phyloP scores from a whole-genome alignment of 106 monocot genomes.

The Allium cepa region DNA sequence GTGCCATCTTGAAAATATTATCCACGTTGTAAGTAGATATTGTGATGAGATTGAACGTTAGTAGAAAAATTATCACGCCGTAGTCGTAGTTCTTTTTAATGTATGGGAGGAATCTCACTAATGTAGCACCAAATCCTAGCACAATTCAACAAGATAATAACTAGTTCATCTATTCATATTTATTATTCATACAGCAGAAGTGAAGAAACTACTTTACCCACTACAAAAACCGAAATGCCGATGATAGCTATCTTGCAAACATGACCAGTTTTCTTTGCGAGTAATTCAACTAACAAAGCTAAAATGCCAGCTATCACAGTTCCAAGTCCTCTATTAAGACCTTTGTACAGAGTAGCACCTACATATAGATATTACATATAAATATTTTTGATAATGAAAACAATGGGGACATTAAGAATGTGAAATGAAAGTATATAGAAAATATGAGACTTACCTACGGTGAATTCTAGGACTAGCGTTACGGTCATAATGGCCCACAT shows the following conservation, averaged over 20 bases:
- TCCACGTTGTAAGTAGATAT: constrained; percentile 48
- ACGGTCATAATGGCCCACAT: constrained; percentile 35
- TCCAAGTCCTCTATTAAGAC: constrained; percentile 8
- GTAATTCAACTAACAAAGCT: neutral
- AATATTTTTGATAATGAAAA: too few species aligned
- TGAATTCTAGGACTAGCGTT: constrained; percentile 31
- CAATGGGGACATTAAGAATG: neutral
- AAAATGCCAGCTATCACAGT: neutral
- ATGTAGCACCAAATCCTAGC: constrained; percentile 50
- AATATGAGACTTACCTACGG: constrained; percentile 14
- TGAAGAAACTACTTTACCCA: neutral
- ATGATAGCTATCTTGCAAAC: neutral
- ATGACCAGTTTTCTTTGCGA: constrained; percentile 1
- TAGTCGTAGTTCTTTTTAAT: constrained; percentile 85
- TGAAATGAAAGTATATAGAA: neutral
- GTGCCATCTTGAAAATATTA: constrained; percentile 42
- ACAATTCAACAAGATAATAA: too few species aligned
- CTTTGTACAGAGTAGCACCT: constrained; percentile 13
- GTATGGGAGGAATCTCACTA: constrained; percentile 53
- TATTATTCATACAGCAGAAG: neutral
- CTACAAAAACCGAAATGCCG: constrained; percentile 1
- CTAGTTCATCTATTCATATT: too few species aligned
- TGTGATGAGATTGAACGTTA: constrained; percentile 80
- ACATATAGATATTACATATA: neutral
- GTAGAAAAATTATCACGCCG: constrained; percentile 67